A percentile compares a stretch with the other conserved stretches of the same genome.
Conservation (phyloP, 2,329 filamentous ascomycete species). For the Helotiales sp. region DNA sequence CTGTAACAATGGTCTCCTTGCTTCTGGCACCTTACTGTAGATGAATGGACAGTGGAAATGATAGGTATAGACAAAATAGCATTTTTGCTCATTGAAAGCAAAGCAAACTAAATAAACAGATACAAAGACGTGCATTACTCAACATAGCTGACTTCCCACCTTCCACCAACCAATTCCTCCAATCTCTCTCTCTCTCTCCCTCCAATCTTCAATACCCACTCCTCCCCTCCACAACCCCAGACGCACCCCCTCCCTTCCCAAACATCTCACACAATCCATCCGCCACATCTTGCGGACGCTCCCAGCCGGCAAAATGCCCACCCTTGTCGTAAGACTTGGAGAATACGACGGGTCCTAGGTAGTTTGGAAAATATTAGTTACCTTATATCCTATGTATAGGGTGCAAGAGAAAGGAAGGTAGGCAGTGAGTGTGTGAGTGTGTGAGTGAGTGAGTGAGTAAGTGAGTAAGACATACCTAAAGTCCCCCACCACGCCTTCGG, state of each 20-base stretch:
- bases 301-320: slow-evolving; percentile 63
- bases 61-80: background rate
- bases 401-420: too few species aligned
- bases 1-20: background rate
- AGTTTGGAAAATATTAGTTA: background rate
- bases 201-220: slow-evolving; percentile 12
- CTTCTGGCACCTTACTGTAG: background rate
- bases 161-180: too few species aligned
- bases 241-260: slow-evolving; percentile 52
- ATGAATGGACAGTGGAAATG: background rate
- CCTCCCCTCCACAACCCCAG: slow-evolving; percentile 32
- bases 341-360: slow-evolving; percentile 58
- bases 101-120: background rate
- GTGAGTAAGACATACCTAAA: slow-evolving; percentile 40
- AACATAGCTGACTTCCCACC: too few species aligned
- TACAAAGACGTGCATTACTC: background rate
- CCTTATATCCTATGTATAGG: too few species aligned
- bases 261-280: slow-evolving; percentile 62
- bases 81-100: background rate
- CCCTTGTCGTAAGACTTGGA: slow-evolving; percentile 46
- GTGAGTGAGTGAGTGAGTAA: too few species aligned
- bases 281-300: slow-evolving; percentile 57
- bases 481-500: slow-evolving; percentile 61
- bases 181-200: too few species aligned
- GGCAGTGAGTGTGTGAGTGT: too few species aligned